Evolutionary conservation across 345 rosid species (phyloP).

Genomic region (Carallia brachiata): DNA sequence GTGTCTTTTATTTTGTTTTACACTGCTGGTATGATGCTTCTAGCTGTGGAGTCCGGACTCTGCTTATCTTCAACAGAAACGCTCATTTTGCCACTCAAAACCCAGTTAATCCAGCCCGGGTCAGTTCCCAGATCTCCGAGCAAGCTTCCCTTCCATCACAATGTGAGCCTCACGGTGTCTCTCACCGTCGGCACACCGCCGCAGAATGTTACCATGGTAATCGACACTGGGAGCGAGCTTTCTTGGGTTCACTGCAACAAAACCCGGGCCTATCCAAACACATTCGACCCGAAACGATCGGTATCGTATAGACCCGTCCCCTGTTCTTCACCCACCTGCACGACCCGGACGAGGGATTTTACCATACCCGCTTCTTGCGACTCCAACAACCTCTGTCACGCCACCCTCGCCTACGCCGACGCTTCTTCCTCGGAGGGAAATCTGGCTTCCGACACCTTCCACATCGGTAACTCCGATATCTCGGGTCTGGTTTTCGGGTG

Average conservation of each 20-base stretch:
- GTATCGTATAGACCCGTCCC: slow-evolving; percentile 58
- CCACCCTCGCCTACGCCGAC: slow-evolving; percentile 79
- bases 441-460: slow-evolving; percentile 67
- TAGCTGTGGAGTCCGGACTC: not conserved
- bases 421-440: slow-evolving; percentile 81
- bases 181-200: slow-evolving; percentile 86
- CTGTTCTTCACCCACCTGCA: slow-evolving; percentile 71
- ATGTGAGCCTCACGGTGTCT: slow-evolving; percentile 71
- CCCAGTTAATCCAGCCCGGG: slow-evolving; percentile 38
- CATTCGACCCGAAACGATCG: slow-evolving; percentile 64
- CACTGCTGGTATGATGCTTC: not conserved
- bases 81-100: slow-evolving; percentile 60
- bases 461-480: slow-evolving; percentile 46
- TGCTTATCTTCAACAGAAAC: slow-evolving; percentile 23
- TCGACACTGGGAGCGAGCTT: slow-evolving; percentile 94
- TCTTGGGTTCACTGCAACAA: slow-evolving; percentile 88
- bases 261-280: slow-evolving; percentile 26
- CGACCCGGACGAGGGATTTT: slow-evolving; percentile 63
- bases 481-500: slow-evolving; percentile 71
- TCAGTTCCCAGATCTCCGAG: slow-evolving; percentile 47
- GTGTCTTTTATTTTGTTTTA: slow-evolving; percentile 5
- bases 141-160: slow-evolving; percentile 81
- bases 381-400: slow-evolving; percentile 68
- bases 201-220: slow-evolving; percentile 79
- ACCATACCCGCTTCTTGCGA: slow-evolving; percentile 84